Conservation (phyloP, 1,139 yeast species). For the Candida tropicalis region DNA sequence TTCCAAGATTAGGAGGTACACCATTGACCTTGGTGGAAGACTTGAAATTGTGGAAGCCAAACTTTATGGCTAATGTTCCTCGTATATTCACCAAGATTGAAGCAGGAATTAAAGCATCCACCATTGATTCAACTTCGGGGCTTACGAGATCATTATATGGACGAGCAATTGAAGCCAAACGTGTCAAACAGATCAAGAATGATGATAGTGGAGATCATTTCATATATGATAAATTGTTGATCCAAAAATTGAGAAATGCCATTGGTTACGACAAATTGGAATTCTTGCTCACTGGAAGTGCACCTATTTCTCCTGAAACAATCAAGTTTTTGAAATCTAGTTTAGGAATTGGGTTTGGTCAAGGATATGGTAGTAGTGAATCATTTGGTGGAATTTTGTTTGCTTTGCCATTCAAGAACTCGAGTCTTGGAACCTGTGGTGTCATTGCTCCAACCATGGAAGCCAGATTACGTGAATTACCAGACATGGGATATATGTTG, state of each 20-base stretch:
- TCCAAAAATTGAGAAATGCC: conserved; percentile 53
- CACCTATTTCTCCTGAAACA: conserved; percentile 69
- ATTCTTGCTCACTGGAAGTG: conserved; percentile 63
- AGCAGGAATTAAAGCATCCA: conserved; percentile 46
- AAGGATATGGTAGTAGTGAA: conserved; percentile 83
- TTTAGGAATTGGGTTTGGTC: conserved; percentile 58
- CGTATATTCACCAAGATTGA: conserved; percentile 67
- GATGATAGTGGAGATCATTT: conserved; percentile 29
- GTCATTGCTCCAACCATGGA: conserved; percentile 56
- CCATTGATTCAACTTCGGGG: conserved; percentile 26
- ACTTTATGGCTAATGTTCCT: conserved; percentile 60
- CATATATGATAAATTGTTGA: conserved; percentile 52
- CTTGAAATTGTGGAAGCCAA: conserved; percentile 56
- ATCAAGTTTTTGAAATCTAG: conserved; percentile 63
- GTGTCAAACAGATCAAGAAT: conserved; percentile 22
- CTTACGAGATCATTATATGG: conserved; percentile 22
- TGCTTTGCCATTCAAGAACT: conserved; percentile 37
- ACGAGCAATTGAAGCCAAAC: conserved; percentile 23
- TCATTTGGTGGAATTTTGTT: conserved; percentile 65
- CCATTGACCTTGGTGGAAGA: conserved; percentile 58
- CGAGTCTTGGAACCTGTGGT: conserved; percentile 62
- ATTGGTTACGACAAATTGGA: conserved; percentile 58
- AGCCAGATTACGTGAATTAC: conserved; percentile 63
- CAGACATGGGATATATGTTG: conserved; percentile 64
- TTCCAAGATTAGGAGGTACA: conserved; percentile 46